Conservation (phyloP, 345 rosid genomes). For the Bruguiera parviflora region DNA sequence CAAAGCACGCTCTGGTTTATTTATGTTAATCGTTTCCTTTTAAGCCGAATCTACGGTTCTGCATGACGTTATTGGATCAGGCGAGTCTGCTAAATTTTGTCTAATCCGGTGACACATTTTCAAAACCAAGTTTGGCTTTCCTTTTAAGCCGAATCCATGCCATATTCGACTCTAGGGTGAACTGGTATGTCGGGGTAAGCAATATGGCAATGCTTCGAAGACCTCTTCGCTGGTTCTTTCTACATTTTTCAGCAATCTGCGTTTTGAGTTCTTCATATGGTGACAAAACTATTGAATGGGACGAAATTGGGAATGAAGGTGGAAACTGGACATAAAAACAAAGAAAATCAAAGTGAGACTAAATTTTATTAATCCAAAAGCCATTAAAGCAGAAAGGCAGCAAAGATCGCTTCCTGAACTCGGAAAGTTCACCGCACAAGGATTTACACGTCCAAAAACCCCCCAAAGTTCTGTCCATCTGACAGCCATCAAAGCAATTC, state of each 20-base stretch:
- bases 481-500: background rate
- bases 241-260: no score
- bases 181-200: background rate
- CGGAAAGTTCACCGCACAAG: background rate
- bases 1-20: slow-evolving; percentile 46
- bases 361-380: no score
- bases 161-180: slow-evolving; percentile 19
- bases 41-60: no score
- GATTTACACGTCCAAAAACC: background rate
- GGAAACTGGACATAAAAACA: no score
- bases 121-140: slow-evolving; percentile 60
- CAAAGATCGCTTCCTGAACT: no score
- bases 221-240: no score
- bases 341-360: no score
- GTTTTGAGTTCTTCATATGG: no score
- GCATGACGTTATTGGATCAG: slow-evolving; percentile 33
- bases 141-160: slow-evolving; percentile 35
- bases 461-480: background rate
- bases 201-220: no score
- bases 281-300: no score
- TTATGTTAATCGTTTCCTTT: slow-evolving; percentile 37
- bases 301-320: no score
- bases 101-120: slow-evolving; percentile 19
- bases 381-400: no score
- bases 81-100: slow-evolving; percentile 35